Evolutionary conservation across 2,329 filamentous ascomycete species (phyloP).

Genomic region (Escovopsis sp.): DNA sequence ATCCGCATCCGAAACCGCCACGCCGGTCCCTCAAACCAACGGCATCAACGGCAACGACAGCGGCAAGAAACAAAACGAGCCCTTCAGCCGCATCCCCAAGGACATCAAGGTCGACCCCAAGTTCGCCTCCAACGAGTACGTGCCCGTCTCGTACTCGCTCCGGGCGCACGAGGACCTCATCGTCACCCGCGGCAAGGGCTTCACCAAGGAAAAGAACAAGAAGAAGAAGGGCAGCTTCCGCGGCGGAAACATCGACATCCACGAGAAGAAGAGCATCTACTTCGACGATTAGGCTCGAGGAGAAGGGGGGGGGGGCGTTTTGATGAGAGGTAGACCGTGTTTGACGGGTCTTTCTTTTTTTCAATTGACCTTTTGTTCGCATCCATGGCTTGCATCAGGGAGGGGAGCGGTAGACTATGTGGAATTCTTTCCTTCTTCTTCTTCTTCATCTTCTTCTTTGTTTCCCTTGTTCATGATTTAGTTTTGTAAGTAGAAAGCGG

Average conservation of each 20-base stretch:
- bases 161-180: slow-evolving; percentile 78
- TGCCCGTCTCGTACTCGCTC: slow-evolving; percentile 76
- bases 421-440: too few species aligned
- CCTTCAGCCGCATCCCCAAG: slow-evolving; percentile 64
- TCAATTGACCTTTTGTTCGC: too few species aligned
- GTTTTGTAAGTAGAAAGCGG: too few species aligned
- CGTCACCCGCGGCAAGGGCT: slow-evolving; percentile 86
- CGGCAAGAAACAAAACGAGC: slow-evolving; percentile 44
- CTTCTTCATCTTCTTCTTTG: too few species aligned
- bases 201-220: slow-evolving; percentile 99
- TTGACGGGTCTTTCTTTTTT: too few species aligned
- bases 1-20: too few species aligned
- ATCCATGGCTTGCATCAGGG: too few species aligned
- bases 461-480: too few species aligned
- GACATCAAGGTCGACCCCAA: slow-evolving; percentile 52
- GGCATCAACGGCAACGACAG: too few species aligned
- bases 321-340: not conserved
- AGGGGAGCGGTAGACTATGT: too few species aligned
- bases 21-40: too few species aligned
- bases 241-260: slow-evolving; percentile 75
- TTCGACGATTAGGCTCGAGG: slow-evolving; percentile 60
- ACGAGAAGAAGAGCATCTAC: slow-evolving; percentile 73
- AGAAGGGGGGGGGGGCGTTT: not conserved
- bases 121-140: slow-evolving; percentile 67
- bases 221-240: slow-evolving; percentile 85